Evolutionary conservation across 495 filamentous ascomycete genomes (phyloP).

Genomic region (Halenospora varia): DNA sequence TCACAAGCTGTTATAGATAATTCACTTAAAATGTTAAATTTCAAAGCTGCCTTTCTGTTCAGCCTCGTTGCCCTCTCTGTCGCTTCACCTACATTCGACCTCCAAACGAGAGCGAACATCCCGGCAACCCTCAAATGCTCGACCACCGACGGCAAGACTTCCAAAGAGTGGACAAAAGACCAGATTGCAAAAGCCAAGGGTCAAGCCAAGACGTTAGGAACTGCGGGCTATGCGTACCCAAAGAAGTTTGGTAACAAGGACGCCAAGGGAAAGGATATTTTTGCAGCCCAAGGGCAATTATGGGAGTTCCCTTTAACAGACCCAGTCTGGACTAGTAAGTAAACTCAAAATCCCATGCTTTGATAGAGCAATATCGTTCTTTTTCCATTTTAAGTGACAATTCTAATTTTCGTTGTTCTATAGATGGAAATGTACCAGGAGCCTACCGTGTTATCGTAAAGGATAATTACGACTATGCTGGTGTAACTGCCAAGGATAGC

Average conservation of each 20-base stretch:
- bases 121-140: neutral
- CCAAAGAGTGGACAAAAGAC: neutral
- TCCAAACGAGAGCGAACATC: neutral
- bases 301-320: neutral
- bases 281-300: neutral
- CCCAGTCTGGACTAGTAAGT: neutral
- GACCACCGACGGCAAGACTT: neutral
- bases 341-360: no score
- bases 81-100: neutral
- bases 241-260: neutral
- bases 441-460: neutral
- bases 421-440: neutral
- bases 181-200: neutral
- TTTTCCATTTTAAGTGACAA: no score
- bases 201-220: neutral
- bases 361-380: no score
- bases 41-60: neutral
- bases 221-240: neutral
- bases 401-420: neutral
- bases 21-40: neutral
- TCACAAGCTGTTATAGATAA: no score
- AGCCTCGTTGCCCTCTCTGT: neutral
- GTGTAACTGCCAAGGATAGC: neutral
- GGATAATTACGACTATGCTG: neutral
- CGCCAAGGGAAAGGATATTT: neutral